phyloP scores from a whole-genome alignment of 2,329 filamentous ascomycete genomes.

The Fonsecaea pedrosoi region DNA sequence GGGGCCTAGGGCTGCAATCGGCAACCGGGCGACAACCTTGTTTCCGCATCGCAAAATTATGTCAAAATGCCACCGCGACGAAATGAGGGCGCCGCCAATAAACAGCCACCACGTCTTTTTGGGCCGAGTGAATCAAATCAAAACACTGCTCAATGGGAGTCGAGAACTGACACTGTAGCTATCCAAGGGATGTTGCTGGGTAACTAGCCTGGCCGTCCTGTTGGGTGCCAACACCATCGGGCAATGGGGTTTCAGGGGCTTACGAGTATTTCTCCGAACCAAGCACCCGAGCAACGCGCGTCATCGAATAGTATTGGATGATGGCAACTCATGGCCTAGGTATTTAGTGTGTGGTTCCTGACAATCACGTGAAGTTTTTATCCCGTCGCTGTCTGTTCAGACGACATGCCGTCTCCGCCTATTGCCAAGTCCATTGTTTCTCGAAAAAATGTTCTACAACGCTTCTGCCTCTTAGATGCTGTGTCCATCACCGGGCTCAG shows the following conservation, averaged over 20 bases:
- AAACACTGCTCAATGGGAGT: neutral
- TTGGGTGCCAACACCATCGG: neutral
- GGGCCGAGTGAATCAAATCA: neutral
- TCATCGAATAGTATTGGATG: neutral
- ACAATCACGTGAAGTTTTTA: neutral
- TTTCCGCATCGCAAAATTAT: conserved; percentile 4
- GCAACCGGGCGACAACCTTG: neutral
- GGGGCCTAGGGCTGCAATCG: neutral
- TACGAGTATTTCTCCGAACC: conserved; percentile 5
- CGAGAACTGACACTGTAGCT: neutral
- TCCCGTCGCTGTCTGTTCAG: neutral
- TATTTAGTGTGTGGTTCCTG: neutral
- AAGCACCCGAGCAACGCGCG: conserved; percentile 8
- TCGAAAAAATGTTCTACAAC: neutral
- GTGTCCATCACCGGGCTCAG: neutral
- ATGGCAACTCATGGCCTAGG: neutral
- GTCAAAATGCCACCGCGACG: neutral
- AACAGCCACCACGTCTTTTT: neutral
- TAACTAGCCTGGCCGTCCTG: neutral
- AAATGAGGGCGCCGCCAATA: conserved; percentile 2
- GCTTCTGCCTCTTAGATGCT: neutral
- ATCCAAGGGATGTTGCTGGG: neutral
- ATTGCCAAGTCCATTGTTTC: neutral
- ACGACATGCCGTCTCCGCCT: neutral
- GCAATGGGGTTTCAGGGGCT: neutral